phyloP scores from a whole-genome alignment of 306 rosid species.

The Sphenostylis stenocarpa region DNA sequence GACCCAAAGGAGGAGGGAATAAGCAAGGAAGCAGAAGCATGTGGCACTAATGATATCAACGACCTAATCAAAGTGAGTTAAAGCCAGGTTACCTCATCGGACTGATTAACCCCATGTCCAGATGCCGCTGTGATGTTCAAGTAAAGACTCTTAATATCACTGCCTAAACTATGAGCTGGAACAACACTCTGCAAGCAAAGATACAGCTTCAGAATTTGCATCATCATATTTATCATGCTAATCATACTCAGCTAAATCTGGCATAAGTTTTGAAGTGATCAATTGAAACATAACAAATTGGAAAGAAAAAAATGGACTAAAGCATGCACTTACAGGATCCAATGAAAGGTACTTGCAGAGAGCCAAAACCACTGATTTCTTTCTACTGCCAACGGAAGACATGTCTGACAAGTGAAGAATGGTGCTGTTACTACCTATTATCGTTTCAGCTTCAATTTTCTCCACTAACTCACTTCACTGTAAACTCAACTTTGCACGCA shows the following conservation, averaged over 20 bases:
- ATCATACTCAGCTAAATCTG: not conserved
- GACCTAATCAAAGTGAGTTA: not conserved
- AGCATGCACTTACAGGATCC: constrained; percentile 58
- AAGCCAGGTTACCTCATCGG: constrained; percentile 42
- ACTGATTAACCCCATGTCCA: constrained; percentile 38
- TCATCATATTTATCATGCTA: constrained; percentile 1
- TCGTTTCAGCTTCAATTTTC: constrained; percentile 8
- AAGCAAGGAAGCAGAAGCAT: not conserved
- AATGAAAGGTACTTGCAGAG: constrained; percentile 58
- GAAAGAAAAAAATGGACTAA: not conserved
- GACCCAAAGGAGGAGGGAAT: not conserved
- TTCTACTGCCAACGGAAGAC: constrained; percentile 53
- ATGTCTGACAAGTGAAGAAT: constrained; percentile 36
- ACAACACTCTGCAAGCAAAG: constrained; percentile 57
- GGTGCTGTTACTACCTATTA: constrained; percentile 4
- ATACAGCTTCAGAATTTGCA: constrained; percentile 22
- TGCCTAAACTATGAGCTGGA: constrained; percentile 39
- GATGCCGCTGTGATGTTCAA: constrained; percentile 42
- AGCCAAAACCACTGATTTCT: constrained; percentile 51
- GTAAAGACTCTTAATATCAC: constrained; percentile 58
- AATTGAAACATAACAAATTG: not conserved
- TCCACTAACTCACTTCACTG: not conserved
- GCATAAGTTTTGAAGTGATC: not conserved
- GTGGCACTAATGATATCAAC: not conserved
- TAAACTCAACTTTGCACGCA: not conserved